These are phyloP conservation scores for Musa balbisiana DNA, from an alignment of 202 grass and related monocot genomes.

Conservation along the genomic window DNA sequence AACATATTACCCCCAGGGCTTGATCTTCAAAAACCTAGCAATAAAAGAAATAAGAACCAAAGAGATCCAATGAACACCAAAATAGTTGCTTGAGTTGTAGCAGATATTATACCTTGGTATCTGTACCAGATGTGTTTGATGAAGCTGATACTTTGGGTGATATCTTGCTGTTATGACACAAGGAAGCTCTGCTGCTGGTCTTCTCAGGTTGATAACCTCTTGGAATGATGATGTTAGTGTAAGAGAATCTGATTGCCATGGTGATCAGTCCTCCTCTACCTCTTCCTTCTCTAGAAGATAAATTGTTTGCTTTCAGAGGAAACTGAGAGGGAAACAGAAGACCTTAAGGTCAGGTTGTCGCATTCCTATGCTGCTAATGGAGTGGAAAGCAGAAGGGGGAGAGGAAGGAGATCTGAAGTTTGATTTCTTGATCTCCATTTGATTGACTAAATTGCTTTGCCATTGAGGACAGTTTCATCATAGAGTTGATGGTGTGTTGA, in stretches of 20 bases:
- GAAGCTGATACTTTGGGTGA: not conserved
- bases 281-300: no score
- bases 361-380: no score
- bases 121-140: not conserved
- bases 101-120: not conserved
- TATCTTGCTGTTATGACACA: not conserved
- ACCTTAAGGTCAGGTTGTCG: no score
- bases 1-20: slow-evolving; percentile 68
- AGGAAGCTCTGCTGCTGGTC: not conserved
- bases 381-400: no score
- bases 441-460: not conserved
- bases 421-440: not conserved
- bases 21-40: slow-evolving; percentile 73
- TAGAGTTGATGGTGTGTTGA: no score
- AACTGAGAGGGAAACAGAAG: not conserved
- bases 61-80: not conserved
- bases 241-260: not conserved
- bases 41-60: not conserved
- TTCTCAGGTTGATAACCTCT: not conserved
- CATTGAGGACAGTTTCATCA: no score
- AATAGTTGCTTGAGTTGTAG: no score
- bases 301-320: not conserved
- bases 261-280: not conserved
- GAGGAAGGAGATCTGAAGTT: not conserved
- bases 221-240: not conserved